phyloP scores from a whole-genome alignment of 2,329 filamentous ascomycete species.

The Aspergillus brasiliensis region DNA sequence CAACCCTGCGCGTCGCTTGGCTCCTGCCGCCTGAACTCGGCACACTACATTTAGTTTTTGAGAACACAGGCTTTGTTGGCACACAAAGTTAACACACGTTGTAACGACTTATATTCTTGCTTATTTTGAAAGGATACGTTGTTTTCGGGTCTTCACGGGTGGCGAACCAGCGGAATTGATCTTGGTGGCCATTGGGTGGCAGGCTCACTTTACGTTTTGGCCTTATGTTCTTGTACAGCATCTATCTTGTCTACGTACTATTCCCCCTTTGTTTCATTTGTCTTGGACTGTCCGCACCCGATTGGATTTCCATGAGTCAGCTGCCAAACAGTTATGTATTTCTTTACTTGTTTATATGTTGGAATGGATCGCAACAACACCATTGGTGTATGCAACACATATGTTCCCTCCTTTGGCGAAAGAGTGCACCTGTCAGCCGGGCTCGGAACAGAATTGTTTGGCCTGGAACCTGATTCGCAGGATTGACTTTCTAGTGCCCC shows the following conservation, averaged over 20 bases:
- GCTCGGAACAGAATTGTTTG: neutral
- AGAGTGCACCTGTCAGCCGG: constrained; percentile 1
- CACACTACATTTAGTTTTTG: neutral
- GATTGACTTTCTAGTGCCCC: neutral
- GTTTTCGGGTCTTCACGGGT: constrained; percentile 17
- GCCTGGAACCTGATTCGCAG: neutral
- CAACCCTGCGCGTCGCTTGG: constrained; percentile 2
- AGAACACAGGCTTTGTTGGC: constrained; percentile 5
- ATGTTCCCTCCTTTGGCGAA: neutral
- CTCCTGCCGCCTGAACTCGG: constrained; percentile 5
- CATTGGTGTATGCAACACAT: constrained; percentile 11
- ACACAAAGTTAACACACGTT: constrained; percentile 1
- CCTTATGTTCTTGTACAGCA: constrained; percentile 15
- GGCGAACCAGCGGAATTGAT: constrained; percentile 16
- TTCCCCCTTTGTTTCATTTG: constrained; percentile 18
- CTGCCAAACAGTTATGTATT: constrained; percentile 6
- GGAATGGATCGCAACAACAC: constrained; percentile 5
- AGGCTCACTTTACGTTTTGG: constrained; percentile 6
- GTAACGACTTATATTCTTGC: constrained; percentile 17
- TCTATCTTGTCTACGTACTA: constrained; percentile 17
- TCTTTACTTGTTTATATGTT: constrained; percentile 7
- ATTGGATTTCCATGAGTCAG: constrained; percentile 18
- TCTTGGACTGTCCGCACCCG: constrained; percentile 1
- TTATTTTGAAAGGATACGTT: constrained; percentile 14
- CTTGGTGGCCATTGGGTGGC: constrained; percentile 7